Conservation (phyloP, 345 rosid genomes). For the Angophora floribunda region DNA sequence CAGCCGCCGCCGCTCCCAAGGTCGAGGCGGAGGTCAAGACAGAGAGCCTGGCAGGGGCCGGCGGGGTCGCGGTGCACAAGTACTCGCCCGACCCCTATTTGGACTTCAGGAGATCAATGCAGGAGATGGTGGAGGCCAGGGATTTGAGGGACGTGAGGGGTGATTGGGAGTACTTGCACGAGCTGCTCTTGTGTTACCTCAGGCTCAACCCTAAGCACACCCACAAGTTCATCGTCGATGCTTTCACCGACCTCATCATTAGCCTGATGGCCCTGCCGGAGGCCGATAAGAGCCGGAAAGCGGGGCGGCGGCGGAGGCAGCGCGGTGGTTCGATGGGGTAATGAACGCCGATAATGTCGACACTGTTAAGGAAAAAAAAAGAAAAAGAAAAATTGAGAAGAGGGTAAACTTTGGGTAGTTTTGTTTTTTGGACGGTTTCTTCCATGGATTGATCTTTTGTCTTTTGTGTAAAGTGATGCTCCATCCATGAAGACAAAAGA, state of each 20-base stretch:
- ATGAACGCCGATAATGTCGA: background rate
- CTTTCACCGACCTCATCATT: conserved; percentile 64
- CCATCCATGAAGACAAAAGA: conserved; percentile 2
- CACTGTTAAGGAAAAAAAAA: background rate
- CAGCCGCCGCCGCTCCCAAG: background rate
- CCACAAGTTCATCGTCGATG: conserved; percentile 62
- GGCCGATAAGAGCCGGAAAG: background rate
- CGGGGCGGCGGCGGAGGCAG: background rate
- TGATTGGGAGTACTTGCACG: conserved; percentile 64
- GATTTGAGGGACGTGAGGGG: conserved; percentile 25
- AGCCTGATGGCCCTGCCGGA: conserved; percentile 1
- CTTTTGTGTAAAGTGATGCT: background rate
- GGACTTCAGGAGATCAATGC: conserved; percentile 82
- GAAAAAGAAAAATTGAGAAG: background rate
- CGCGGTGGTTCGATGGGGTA: background rate
- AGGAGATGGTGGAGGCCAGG: conserved; percentile 84
- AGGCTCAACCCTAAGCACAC: conserved; percentile 51
- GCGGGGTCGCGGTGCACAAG: conserved; percentile 52
- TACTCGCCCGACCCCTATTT: conserved; percentile 68
- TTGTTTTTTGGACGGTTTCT: background rate
- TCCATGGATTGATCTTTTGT: background rate
- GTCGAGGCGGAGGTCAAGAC: background rate
- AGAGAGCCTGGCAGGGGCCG: conserved; percentile 1
- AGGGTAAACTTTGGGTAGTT: background rate
- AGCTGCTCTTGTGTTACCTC: conserved; percentile 67